Conservation (phyloP, 2,329 filamentous ascomycete genomes). For the Sporothrix brasiliensis region DNA sequence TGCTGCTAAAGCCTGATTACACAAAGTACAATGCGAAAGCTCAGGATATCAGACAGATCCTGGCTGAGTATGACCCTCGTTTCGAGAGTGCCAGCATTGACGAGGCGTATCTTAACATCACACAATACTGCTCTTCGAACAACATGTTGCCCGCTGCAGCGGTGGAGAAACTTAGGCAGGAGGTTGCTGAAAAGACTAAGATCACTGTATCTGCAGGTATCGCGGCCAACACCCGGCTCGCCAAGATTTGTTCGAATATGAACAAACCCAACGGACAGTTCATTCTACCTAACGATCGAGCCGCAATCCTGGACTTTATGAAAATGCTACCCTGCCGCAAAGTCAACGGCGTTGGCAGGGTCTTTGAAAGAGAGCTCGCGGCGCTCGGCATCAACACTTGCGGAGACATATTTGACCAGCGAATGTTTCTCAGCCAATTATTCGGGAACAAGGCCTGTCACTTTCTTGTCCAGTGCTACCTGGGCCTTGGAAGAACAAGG, state of each 20-base stretch:
- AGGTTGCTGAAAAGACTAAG: conserved; percentile 74
- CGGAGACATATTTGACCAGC: conserved; percentile 79
- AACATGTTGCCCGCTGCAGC: conserved; percentile 69
- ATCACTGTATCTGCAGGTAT: conserved; percentile 95
- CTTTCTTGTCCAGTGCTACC: conserved; percentile 80
- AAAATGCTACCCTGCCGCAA: conserved; percentile 79
- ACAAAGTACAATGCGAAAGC: conserved; percentile 91
- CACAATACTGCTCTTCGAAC: conserved; percentile 75
- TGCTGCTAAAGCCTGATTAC: conserved; percentile 83
- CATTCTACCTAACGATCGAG: conserved; percentile 69
- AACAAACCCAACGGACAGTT: conserved; percentile 98
- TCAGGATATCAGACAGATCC: conserved; percentile 77
- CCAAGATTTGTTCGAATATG: conserved; percentile 92
- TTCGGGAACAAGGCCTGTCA: conserved; percentile 92
- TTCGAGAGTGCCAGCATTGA: conserved; percentile 96
- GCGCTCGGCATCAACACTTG: conserved; percentile 87
- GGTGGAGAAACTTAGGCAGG: conserved; percentile 74
- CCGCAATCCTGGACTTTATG: conserved; percentile 84
- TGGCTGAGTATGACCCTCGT: conserved; percentile 83
- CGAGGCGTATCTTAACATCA: conserved; percentile 95
- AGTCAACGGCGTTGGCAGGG: conserved; percentile 91
- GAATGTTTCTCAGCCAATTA: conserved; percentile 72
- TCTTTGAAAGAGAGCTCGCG: conserved; percentile 86
- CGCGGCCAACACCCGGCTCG: conserved; percentile 86
- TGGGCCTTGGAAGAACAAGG: conserved; percentile 82